Evolutionary conservation across 148 eudicot genomes (phyloP).

Genomic region (Amaranthus palmeri): DNA sequence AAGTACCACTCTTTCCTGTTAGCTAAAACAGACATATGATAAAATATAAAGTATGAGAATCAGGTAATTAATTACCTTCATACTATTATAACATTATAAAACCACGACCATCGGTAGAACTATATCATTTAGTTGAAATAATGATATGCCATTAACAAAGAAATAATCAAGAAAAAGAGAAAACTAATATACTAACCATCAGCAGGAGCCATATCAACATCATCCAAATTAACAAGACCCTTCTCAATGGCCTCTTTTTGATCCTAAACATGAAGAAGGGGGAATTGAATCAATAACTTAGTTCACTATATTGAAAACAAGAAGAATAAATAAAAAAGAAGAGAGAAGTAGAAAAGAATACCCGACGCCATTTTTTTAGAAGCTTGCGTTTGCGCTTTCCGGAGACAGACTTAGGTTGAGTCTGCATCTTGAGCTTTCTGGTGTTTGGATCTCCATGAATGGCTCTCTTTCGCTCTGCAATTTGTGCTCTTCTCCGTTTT

Average conservation of each 20-base stretch:
- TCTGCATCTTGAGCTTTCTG: conserved; percentile 51
- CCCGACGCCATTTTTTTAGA: conserved; percentile 91
- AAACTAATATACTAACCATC: conserved; percentile 31
- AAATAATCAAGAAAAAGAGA: not conserved
- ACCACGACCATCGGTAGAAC: not conserved
- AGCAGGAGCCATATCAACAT: conserved; percentile 77
- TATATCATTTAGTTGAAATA: not conserved
- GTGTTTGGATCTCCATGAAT: conserved; percentile 59
- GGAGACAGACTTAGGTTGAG: conserved; percentile 54
- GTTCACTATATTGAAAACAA: not conserved
- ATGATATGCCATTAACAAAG: not conserved
- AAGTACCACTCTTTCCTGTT: too few species aligned
- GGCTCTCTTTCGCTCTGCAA: conserved; percentile 49
- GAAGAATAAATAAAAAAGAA: not conserved
- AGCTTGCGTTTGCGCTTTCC: conserved; percentile 92
- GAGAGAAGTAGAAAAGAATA: conserved; percentile 1
- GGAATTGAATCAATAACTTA: not conserved
- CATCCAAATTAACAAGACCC: conserved; percentile 69
- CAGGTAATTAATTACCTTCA: not conserved
- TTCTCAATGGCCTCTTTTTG: conserved; percentile 74
- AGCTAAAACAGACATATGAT: too few species aligned
- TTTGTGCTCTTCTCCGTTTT: conserved; percentile 60
- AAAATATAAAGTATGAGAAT: not conserved
- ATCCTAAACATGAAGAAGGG: conserved; percentile 35
- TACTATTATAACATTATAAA: not conserved